Base-by-base conservation (phyloP, 257 asterid genomes). In the Oldenlandia corymbosa region DNA sequence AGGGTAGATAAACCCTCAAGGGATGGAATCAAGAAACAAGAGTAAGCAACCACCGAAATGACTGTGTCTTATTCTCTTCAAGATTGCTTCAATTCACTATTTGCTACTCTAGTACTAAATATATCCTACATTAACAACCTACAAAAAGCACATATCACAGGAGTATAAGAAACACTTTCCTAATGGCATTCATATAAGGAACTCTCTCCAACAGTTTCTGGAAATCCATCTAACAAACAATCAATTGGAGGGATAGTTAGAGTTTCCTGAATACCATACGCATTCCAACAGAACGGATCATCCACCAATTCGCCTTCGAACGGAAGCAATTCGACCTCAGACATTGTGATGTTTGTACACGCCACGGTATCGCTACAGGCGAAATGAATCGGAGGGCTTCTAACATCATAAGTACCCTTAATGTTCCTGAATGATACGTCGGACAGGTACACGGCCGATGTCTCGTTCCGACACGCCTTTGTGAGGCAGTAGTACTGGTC, bases 261-360 rank as follows among this genome's bases (percentile, higher is more conserved):
- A 4, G 96, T 93, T 63, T 87, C 95, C 39, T 90, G 99, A 46
- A 76, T 24, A 0, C 99, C 99, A 12, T 87, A 89, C 1, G 96
- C 91, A 31, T 92, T 93, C 99, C 99, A 93, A 47, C 97, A 93
- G 77, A 93, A 93, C 5, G 99, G 97, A 43, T 93, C 97, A n/a
- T 84, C 99, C 0, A 93, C 90, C 23, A 90, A 55, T 14, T 81
- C 85, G 0, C 99, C 97, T 55, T 93, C 94, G 30, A 78, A 72
- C 0, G 97, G 99, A 6, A 90, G 63, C 24, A 93, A 76, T 78
- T 93, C 99, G 7, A 93, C 99, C 14, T 93, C 97, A 2, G 99
- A 90, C 96, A 93, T 87, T 23, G 95, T 84, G 21, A 93, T 93
- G 28, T 90, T 90, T 16, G 97, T 93, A 75, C 99, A 93, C 4